phyloP scores from a whole-genome alignment of 495 filamentous ascomycete genomes.

The Tuber melanosporum region DNA sequence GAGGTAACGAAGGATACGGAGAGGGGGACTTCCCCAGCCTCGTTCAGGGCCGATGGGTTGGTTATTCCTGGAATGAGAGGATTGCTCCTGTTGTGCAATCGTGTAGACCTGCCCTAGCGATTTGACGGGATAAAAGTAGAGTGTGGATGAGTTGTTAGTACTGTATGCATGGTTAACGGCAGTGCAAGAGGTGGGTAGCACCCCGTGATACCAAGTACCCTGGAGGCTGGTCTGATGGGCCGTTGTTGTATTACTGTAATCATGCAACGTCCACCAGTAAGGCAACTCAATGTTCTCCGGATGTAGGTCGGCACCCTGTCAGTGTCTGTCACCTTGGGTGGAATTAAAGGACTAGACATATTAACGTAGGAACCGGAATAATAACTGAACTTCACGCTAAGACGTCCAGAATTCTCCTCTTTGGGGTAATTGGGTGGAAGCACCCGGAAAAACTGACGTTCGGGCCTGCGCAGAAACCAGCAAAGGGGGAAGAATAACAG shows the following conservation, averaged over 20 bases:
- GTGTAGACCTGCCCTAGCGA: neutral
- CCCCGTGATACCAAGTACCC: neutral
- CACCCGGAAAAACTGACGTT: no score
- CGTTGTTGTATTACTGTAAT: neutral
- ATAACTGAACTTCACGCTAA: no score
- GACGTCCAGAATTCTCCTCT: no score
- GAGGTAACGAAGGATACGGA: neutral
- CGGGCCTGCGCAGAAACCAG: no score
- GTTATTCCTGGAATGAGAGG: neutral
- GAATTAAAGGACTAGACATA: neutral
- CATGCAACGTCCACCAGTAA: neutral
- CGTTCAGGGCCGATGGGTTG: neutral
- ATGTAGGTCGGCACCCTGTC: neutral
- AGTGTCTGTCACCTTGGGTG: no score
- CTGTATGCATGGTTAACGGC: neutral
- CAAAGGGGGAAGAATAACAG: no score
- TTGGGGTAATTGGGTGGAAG: no score
- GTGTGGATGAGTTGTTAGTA: neutral
- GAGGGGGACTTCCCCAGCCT: neutral
- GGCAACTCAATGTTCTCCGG: neutral
- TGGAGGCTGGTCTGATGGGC: neutral
- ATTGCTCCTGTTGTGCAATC: neutral
- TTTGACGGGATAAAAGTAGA: neutral
- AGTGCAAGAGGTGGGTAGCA: neutral
- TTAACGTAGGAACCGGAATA: neutral